Evolutionary conservation across 805 yeast genomes (phyloP).

Genomic region (Kluyveromyces dobzhanskii): DNA sequence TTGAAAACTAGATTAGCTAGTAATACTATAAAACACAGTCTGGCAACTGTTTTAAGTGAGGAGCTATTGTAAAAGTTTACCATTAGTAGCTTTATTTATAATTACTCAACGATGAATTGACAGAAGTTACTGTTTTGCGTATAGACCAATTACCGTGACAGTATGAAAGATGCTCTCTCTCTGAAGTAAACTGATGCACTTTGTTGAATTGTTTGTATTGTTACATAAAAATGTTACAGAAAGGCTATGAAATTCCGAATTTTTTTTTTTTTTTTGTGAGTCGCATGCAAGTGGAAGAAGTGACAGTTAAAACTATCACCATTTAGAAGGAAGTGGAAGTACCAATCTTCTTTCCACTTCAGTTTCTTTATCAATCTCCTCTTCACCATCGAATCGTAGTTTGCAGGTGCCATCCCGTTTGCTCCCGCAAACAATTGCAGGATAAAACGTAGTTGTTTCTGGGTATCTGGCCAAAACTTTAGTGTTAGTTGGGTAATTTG

Average conservation of each 20-base stretch:
- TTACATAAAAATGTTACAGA: no score
- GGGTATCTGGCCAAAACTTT: conserved; percentile 91
- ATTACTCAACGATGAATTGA: no score
- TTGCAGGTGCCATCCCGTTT: conserved; percentile 69
- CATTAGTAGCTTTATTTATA: no score
- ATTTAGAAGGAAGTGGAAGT: conserved; percentile 52
- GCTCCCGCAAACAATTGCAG: conserved; percentile 81
- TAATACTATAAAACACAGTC: conserved; percentile 7
- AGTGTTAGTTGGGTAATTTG: conserved; percentile 61
- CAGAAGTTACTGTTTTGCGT: no score
- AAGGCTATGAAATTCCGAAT: no score
- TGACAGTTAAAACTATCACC: not conserved
- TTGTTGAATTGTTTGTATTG: no score
- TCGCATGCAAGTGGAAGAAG: no score
- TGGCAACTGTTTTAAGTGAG: conserved; percentile 4
- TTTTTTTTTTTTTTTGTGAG: not conserved
- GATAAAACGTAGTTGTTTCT: conserved; percentile 93
- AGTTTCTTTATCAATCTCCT: conserved; percentile 91
- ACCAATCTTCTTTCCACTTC: conserved; percentile 84
- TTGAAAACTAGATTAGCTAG: conserved; percentile 9
- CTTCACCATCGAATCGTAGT: conserved; percentile 90
- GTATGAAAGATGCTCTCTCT: no score
- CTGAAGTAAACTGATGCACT: no score
- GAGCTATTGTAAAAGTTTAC: no score
- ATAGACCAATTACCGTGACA: no score